phyloP scores from a whole-genome alignment of 495 filamentous ascomycete species.

The Peziza echinospora region DNA sequence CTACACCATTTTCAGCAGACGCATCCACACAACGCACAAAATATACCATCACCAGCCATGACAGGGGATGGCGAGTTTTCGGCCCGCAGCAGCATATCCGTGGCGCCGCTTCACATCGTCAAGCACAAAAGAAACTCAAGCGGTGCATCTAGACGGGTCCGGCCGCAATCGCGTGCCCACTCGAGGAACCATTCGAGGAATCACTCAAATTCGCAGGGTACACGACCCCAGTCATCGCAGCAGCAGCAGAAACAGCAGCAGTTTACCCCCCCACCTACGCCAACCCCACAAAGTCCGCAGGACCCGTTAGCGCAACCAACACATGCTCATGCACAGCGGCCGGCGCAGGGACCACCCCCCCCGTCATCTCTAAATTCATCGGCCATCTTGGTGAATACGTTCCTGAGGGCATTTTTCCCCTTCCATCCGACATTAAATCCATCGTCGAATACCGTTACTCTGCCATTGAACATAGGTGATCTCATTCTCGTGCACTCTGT shows the following conservation, averaged over 20 bases:
- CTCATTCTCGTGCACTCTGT: conserved; percentile 90
- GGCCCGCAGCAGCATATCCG: conserved; percentile 38
- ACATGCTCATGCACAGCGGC: too few relatives aligned
- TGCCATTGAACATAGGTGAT: conserved; percentile 74
- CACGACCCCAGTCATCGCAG: conserved; percentile 21
- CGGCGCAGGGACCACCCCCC: not conserved
- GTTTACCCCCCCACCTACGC: conserved; percentile 1
- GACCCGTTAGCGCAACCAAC: not conserved
- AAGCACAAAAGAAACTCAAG: conserved; percentile 34
- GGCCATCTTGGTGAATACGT: conserved; percentile 24
- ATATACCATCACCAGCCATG: not conserved
- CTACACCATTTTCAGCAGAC: too few relatives aligned
- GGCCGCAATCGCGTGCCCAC: conserved; percentile 18
- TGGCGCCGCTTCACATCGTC: conserved; percentile 52
- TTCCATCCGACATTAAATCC: conserved; percentile 57
- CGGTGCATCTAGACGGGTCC: conserved; percentile 22
- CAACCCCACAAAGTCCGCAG: not conserved
- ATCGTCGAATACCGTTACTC: conserved; percentile 51
- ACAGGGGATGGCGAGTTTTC: conserved; percentile 24
- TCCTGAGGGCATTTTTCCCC: conserved; percentile 84
- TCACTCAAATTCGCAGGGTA: conserved; percentile 24
- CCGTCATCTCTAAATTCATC: not conserved
- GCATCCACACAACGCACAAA: too few relatives aligned
- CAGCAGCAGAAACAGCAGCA: conserved; percentile 7
- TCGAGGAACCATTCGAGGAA: conserved; percentile 22